Evolutionary conservation across 768 basidiomycete genomes (phyloP).

Genomic region (Neoboletus brunneissimus): DNA sequence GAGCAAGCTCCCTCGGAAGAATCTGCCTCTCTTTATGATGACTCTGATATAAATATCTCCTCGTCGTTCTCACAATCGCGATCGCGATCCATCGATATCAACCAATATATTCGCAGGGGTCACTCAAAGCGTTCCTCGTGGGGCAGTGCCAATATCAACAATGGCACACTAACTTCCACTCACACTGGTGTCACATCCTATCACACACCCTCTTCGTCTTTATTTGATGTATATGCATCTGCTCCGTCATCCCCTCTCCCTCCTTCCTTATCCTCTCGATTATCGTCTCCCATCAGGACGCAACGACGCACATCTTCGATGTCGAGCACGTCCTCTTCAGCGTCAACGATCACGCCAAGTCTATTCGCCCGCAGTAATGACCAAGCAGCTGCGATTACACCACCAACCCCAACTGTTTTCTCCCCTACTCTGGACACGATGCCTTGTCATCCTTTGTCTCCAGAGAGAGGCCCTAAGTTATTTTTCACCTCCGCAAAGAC

Average conservation of each 20-base stretch:
- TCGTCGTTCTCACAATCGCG: slow-evolving; percentile 23
- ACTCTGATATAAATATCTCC: slow-evolving; percentile 17
- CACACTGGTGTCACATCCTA: slow-evolving; percentile 61
- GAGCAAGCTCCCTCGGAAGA: slow-evolving; percentile 18
- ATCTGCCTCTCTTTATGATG: not conserved
- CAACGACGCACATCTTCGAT: slow-evolving; percentile 41
- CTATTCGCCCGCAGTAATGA: slow-evolving; percentile 41
- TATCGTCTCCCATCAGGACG: slow-evolving; percentile 27
- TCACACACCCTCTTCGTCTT: slow-evolving; percentile 78
- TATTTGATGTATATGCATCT: slow-evolving; percentile 60
- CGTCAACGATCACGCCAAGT: slow-evolving; percentile 59
- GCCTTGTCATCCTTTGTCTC: slow-evolving; percentile 21
- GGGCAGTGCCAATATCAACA: slow-evolving; percentile 39
- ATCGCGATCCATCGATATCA: slow-evolving; percentile 24
- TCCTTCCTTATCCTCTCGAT: slow-evolving; percentile 24
- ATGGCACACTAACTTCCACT: slow-evolving; percentile 56
- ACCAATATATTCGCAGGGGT: slow-evolving; percentile 23
- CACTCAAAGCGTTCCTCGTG: slow-evolving; percentile 46
- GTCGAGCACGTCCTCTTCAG: slow-evolving; percentile 36
- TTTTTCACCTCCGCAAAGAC: slow-evolving; percentile 81
- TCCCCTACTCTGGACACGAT: slow-evolving; percentile 11
- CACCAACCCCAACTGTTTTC: slow-evolving; percentile 17
- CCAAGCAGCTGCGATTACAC: slow-evolving; percentile 13
- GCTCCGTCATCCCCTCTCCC: slow-evolving; percentile 60
- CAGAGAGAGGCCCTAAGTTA: slow-evolving; percentile 56